Evolutionary conservation across 768 basidiomycete species (phyloP).

Genomic region (Rhodotorula kratochvilovae): DNA sequence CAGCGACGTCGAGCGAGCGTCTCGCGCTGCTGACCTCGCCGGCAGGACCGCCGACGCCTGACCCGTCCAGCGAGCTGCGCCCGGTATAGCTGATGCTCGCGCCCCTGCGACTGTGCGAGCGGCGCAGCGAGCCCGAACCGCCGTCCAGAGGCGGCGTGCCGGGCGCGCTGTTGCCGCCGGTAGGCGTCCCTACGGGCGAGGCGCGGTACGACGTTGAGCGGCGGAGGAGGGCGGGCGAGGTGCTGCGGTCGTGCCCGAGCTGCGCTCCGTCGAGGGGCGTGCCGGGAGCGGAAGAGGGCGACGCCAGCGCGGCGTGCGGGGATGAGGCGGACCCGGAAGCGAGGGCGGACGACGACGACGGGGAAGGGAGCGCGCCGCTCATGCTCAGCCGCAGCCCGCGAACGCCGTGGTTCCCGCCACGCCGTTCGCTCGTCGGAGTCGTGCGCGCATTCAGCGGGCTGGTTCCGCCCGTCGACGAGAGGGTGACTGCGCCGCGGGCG

Average conservation of each 20-base stretch:
- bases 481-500: conserved; percentile 3
- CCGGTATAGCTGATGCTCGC: conserved; percentile 14
- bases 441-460: not conserved
- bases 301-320: not conserved
- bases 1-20: not conserved
- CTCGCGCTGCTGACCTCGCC: not conserved
- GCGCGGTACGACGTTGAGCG: conserved; percentile 12
- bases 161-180: not conserved
- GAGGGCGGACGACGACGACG: not conserved
- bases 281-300: not conserved
- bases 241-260: not conserved
- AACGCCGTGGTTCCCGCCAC: not conserved
- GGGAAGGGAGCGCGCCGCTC: not conserved
- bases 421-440: not conserved
- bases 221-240: not conserved
- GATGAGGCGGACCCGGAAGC: not conserved
- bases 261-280: not conserved
- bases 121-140: too few species aligned
- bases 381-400: not conserved
- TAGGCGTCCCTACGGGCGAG: not conserved
- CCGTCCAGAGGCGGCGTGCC: not conserved
- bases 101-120: conserved; percentile 1
- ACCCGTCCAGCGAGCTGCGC: not conserved
- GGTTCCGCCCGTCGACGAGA: not conserved
- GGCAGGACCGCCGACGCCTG: not conserved